A percentile compares a stretch with the other conserved stretches of the same genome.
phyloP scores from a whole-genome alignment of 371 early-diverging fungal species.

The Mucor ambiguus region DNA sequence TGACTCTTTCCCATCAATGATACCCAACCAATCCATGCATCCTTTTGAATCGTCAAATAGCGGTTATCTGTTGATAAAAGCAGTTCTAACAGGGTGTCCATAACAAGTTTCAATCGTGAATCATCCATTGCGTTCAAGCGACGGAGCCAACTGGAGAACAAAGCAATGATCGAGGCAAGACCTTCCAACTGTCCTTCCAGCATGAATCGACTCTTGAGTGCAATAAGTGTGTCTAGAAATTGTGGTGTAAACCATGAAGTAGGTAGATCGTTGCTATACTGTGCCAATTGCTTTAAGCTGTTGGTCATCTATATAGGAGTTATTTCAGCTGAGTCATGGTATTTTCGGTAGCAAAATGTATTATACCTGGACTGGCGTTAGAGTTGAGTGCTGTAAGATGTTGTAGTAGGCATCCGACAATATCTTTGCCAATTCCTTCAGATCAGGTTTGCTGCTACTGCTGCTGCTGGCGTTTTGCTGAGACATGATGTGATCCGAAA shows the following conservation, averaged over 20 bases:
- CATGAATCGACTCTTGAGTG: slow-evolving; percentile 15
- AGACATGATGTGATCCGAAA: background rate
- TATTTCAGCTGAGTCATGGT: background rate
- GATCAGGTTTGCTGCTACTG: slow-evolving; percentile 14
- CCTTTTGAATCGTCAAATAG: slow-evolving; percentile 24
- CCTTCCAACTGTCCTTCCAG: background rate
- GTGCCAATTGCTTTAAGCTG: slow-evolving; percentile 34
- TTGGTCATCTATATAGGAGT: slow-evolving; percentile 24
- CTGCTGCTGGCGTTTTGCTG: background rate
- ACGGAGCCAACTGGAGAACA: slow-evolving; percentile 45
- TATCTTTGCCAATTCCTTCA: slow-evolving; percentile 39
- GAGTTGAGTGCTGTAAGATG: slow-evolving; percentile 31
- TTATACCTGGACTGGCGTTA: slow-evolving; percentile 24
- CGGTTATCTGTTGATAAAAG: background rate
- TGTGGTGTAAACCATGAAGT: slow-evolving; percentile 46
- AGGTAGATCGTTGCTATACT: slow-evolving; percentile 47
- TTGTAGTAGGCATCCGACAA: slow-evolving; percentile 44
- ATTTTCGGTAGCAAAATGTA: background rate
- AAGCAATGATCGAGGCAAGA: slow-evolving; percentile 19
- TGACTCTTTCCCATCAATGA: slow-evolving; percentile 30
- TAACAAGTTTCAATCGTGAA: slow-evolving; percentile 16
- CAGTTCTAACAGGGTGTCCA: slow-evolving; percentile 15
- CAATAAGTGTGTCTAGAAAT: slow-evolving; percentile 26
- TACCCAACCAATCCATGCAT: slow-evolving; percentile 45
- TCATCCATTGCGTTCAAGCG: slow-evolving; percentile 15